A percentile compares a stretch with the other conserved stretches of the same genome.
Evolutionary conservation across 225 moss, liverwort and hornwort genomes (phyloP).

Genomic region (Bryoerythrophyllum caledonicum): DNA sequence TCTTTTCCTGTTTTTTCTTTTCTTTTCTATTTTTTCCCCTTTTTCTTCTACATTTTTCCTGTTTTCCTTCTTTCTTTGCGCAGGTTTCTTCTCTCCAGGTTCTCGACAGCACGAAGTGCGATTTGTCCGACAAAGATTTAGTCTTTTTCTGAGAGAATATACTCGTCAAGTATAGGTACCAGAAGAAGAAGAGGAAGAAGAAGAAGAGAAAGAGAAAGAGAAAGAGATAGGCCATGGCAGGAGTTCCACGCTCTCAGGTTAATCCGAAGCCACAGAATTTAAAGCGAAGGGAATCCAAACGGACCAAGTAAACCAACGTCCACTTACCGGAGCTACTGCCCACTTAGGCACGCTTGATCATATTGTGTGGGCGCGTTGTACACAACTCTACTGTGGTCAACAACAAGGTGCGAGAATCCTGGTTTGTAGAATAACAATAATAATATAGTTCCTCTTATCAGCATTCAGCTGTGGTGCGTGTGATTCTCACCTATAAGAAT

Average conservation of each 20-base stretch:
- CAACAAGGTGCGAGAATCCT: conserved; percentile 26
- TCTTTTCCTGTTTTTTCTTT: too few species aligned
- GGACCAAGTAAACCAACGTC: conserved; percentile 89
- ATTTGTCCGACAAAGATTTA: too few species aligned
- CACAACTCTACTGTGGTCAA: conserved; percentile 6
- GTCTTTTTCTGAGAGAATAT: too few species aligned
- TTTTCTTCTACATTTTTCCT: too few species aligned
- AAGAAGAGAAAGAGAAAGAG: too few species aligned
- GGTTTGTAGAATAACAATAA: neutral
- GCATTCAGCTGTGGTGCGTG: conserved; percentile 23
- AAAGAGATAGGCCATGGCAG: conserved; percentile 80
- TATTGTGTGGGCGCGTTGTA: neutral
- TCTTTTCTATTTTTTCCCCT: too few species aligned
- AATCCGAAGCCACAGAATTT: conserved; percentile 78
- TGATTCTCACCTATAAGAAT: too few species aligned
- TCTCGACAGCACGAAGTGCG: too few species aligned
- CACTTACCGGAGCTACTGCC: conserved; percentile 88
- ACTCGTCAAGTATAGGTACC: too few species aligned
- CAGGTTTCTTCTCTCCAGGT: too few species aligned
- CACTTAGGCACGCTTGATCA: conserved; percentile 21
- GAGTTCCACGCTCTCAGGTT: conserved; percentile 69
- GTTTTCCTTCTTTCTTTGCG: too few species aligned
- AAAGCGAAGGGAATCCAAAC: conserved; percentile 83
- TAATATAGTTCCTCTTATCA: neutral
- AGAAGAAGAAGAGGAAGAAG: too few species aligned